phyloP scores from a whole-genome alignment of 768 basidiomycete genomes.

The Mycena vulgaris region DNA sequence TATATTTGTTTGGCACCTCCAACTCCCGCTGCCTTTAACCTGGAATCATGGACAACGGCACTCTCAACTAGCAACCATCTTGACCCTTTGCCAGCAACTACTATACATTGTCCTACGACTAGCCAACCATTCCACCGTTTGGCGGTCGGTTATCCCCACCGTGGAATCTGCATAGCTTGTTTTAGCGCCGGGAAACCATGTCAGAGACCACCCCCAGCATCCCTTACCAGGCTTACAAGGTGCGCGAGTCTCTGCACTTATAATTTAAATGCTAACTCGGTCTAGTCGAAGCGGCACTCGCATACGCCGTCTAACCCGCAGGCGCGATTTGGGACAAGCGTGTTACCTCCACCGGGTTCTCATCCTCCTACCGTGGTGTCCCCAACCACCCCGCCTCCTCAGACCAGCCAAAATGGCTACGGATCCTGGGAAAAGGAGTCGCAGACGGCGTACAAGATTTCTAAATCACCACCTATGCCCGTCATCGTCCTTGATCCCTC shows the following conservation, averaged over 20 bases:
- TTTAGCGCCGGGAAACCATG: conserved; percentile 43
- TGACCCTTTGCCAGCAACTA: neutral
- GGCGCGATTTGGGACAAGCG: conserved; percentile 45
- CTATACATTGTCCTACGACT: neutral
- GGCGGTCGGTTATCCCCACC: neutral
- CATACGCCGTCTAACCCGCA: conserved; percentile 52
- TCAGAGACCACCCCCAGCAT: conserved; percentile 44
- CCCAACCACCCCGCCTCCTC: conserved; percentile 39
- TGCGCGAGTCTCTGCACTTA: conserved; percentile 41
- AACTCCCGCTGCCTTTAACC: neutral
- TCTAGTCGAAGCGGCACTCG: conserved; percentile 65
- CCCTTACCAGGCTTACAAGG: conserved; percentile 70
- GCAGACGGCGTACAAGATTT: conserved; percentile 3
- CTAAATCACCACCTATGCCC: conserved; percentile 31
- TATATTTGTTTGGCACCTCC: conserved; percentile 11
- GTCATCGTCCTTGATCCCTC: conserved; percentile 34
- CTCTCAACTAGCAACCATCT: conserved; percentile 20
- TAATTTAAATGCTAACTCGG: conserved; percentile 18
- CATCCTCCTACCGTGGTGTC: conserved; percentile 46
- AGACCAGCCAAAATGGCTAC: conserved; percentile 38
- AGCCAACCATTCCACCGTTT: neutral
- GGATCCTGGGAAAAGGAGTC: conserved; percentile 32
- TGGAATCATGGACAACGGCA: conserved; percentile 17
- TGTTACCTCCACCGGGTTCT: conserved; percentile 46
- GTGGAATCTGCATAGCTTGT: conserved; percentile 16